Percentiles rank a stretch among this genome's conserved stretches.
phyloP scores from a whole-genome alignment of 2,329 filamentous ascomycete species.

The Madurella mycetomatis region DNA sequence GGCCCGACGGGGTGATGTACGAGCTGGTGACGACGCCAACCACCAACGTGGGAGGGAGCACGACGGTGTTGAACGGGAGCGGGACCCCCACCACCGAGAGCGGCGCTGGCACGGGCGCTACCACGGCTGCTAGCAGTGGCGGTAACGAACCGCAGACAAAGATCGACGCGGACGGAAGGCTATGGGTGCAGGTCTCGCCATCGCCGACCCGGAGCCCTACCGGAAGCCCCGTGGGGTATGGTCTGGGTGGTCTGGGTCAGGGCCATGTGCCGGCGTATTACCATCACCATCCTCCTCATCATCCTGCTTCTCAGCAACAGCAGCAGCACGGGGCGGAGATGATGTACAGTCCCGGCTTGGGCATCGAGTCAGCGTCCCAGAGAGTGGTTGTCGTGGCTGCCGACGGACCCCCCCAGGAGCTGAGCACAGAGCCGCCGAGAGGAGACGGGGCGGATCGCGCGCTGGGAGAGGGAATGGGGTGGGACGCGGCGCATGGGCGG shows the following conservation, averaged over 20 bases:
- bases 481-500: constrained; percentile 16
- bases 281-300: background rate
- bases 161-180: constrained; percentile 19
- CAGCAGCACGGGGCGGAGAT: too few species aligned
- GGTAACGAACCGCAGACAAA: constrained; percentile 14
- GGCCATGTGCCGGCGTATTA: background rate
- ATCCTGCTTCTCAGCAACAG: too few species aligned
- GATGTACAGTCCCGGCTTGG: too few species aligned
- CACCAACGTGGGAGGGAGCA: background rate
- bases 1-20: constrained; percentile 14
- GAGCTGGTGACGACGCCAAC: constrained; percentile 8
- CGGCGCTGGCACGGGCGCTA: background rate
- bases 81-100: background rate
- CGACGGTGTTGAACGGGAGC: background rate
- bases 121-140: background rate
- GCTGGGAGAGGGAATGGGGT: constrained; percentile 1
- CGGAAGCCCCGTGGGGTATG: background rate
- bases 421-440: constrained; percentile 9
- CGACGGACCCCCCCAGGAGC: constrained; percentile 13
- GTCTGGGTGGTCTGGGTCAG: background rate
- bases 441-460: background rate
- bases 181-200: constrained; percentile 23
- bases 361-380: too few species aligned
- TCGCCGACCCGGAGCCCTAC: background rate
- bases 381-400: too few species aligned